Conservation (phyloP, 805 yeast genomes). For the Metschnikowia gelsemii region DNA sequence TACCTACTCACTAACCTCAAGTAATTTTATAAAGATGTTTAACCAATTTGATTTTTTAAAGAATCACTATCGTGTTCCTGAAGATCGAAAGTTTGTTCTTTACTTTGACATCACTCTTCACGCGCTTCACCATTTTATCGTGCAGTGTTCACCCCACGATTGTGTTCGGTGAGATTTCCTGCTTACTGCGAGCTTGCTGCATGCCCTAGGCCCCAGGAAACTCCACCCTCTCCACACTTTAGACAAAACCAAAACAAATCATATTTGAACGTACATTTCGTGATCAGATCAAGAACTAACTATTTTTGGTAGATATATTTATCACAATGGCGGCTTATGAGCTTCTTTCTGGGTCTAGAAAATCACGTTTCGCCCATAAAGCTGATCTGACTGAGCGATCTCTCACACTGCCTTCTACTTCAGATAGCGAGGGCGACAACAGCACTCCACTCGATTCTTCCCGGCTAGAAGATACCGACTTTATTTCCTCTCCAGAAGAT, state of each 20-base stretch:
- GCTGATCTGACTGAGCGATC: neutral
- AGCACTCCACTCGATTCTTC: neutral
- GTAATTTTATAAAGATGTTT: too few species aligned
- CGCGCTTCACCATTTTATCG: too few species aligned
- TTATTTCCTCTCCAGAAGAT: neutral
- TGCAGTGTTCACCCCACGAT: constrained; percentile 6
- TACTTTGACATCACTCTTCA: too few species aligned
- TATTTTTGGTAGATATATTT: neutral
- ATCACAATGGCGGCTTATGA: constrained; percentile 6
- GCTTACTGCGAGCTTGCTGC: constrained; percentile 3
- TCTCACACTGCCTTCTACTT: constrained; percentile 6
- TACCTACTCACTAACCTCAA: too few species aligned
- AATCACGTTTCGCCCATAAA: neutral
- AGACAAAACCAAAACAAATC: neutral
- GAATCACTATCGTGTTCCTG: too few species aligned
- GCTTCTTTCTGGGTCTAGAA: neutral
- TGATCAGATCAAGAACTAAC: neutral
- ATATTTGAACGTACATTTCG: too few species aligned
- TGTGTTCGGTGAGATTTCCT: constrained; percentile 1
- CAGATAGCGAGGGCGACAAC: constrained; percentile 2
- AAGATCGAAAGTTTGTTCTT: too few species aligned
- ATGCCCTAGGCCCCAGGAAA: too few species aligned
- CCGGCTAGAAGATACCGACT: neutral
- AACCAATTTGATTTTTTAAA: too few species aligned
- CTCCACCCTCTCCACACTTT: constrained; percentile 2